Percentiles rank a stretch among this genome's conserved stretches.
Conservation (phyloP, 116 monocot genomes). For the Trichopus zeylanicus region DNA sequence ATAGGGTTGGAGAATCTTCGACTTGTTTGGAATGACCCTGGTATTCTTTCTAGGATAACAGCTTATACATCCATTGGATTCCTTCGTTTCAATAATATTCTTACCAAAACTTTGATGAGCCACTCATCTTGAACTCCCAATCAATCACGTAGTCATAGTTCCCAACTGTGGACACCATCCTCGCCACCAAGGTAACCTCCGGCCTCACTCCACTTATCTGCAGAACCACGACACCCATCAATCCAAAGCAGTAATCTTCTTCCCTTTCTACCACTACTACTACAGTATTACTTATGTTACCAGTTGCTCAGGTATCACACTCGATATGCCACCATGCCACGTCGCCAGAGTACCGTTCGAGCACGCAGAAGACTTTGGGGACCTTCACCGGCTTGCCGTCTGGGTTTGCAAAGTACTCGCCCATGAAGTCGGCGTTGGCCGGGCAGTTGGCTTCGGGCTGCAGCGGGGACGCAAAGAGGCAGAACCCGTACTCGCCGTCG, state of each 20-base stretch:
- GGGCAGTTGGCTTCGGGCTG: conserved; percentile 42
- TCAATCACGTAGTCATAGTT: conserved; percentile 65
- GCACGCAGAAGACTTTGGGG: conserved; percentile 39
- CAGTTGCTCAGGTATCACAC: conserved; percentile 22
- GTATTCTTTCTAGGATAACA: too few relatives aligned
- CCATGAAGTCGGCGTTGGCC: conserved; percentile 32
- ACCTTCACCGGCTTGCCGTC: conserved; percentile 33
- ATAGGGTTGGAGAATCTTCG: too few relatives aligned
- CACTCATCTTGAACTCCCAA: conserved; percentile 62
- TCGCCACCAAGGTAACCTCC: conserved; percentile 56
- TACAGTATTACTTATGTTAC: too few relatives aligned
- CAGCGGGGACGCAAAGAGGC: conserved; percentile 18
- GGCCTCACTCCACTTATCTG: conserved; percentile 41
- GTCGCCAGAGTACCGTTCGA: conserved; percentile 51
- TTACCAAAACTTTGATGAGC: conserved; percentile 48
- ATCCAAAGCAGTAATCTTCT: too few relatives aligned
- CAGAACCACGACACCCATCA: too few relatives aligned
- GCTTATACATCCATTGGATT: too few relatives aligned
- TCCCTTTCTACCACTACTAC: too few relatives aligned
- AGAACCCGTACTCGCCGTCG: conserved; percentile 47
- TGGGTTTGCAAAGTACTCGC: conserved; percentile 32
- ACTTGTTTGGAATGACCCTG: too few relatives aligned
- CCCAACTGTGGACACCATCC: conserved; percentile 36
- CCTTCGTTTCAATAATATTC: too few relatives aligned
- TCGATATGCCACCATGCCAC: conserved; percentile 58